These are phyloP conservation scores for Colletotrichum paranaense DNA, from an alignment of 2,329 filamentous ascomycete genomes.

Conservation along the genomic window DNA sequence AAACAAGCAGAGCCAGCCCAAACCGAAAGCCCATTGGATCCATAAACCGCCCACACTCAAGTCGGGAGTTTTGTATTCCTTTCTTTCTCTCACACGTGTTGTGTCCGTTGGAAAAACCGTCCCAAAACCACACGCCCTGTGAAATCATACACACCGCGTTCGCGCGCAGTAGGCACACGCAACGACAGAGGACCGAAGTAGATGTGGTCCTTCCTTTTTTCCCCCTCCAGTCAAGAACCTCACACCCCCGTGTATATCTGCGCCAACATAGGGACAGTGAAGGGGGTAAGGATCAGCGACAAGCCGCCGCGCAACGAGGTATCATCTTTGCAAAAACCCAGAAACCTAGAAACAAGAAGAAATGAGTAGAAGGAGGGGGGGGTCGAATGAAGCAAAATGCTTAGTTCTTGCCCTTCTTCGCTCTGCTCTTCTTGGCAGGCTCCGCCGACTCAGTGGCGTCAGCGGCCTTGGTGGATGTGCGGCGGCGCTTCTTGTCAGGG, in stretches of 20 bases:
- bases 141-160: conserved; percentile 32
- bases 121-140: conserved; percentile 25
- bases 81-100: neutral
- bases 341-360: conserved; percentile 33
- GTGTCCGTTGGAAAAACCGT: conserved; percentile 12
- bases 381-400: conserved; percentile 8
- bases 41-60: conserved; percentile 6
- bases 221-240: neutral
- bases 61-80: conserved; percentile 27
- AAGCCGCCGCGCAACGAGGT: conserved; percentile 32
- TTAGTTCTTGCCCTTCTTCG: conserved; percentile 35
- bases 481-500: conserved; percentile 73
- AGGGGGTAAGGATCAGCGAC: neutral
- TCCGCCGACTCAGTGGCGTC: conserved; percentile 62
- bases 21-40: conserved; percentile 24
- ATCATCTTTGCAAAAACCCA: conserved; percentile 37
- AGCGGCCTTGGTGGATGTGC: conserved; percentile 64
- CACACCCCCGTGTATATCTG: neutral
- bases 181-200: conserved; percentile 16
- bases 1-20: conserved; percentile 14
- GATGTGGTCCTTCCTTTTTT: conserved; percentile 3
- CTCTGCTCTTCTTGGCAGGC: conserved; percentile 64
- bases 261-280: conserved; percentile 2
- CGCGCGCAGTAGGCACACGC: neutral
- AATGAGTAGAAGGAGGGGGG: neutral